Conservation (phyloP, 768 basidiomycete species). For the Agaricus blazei region DNA sequence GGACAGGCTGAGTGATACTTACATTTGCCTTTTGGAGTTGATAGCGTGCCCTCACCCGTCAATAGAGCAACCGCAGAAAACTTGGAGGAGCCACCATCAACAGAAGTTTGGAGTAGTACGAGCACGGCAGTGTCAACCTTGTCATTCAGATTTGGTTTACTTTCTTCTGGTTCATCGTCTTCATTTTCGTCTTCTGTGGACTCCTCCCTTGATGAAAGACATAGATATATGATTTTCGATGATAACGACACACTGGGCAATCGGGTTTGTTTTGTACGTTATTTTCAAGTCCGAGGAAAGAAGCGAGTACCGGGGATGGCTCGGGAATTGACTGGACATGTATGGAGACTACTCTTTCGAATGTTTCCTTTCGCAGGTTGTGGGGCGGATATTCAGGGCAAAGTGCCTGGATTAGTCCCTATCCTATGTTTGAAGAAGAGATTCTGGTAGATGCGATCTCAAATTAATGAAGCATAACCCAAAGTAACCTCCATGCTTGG, state of each 20-base stretch:
- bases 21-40: conserved; percentile 74
- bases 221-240: conserved; percentile 29
- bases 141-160: conserved; percentile 15
- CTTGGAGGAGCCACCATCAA: conserved; percentile 42
- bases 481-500: no score
- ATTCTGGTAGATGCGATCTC: no score
- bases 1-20: conserved; percentile 18
- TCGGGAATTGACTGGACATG: conserved; percentile 23
- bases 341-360: conserved; percentile 12
- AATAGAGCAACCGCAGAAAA: conserved; percentile 58
- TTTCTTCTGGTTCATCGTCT: conserved; percentile 16
- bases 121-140: conserved; percentile 61
- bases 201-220: conserved; percentile 11
- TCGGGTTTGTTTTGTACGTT: conserved; percentile 6
- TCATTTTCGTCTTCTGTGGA: not conserved
- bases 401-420: no score
- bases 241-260: conserved; percentile 33
- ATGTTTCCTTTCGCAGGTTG: no score
- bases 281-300: conserved; percentile 7
- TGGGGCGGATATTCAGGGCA: no score
- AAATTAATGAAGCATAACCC: no score
- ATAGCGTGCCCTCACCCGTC: conserved; percentile 69
- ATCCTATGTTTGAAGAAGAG: no score
- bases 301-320: conserved; percentile 13
- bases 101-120: conserved; percentile 67